Evolutionary conservation across 371 early-diverging fungal genomes (phyloP), one percentile per base, ranked within the genome.

Genomic region (Dipsacomyces acuminosporus): DNA sequence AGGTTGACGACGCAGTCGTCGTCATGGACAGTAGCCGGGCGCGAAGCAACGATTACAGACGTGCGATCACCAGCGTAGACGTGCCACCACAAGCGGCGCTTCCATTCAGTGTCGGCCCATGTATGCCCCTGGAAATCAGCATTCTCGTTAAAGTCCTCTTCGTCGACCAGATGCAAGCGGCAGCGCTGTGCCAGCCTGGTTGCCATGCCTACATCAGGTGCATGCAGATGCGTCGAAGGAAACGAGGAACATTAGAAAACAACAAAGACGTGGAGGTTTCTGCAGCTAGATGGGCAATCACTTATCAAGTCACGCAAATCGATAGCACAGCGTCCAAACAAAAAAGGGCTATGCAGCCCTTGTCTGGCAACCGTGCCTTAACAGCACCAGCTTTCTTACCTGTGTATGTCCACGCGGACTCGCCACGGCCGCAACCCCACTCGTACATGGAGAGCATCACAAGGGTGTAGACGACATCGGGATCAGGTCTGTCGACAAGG

Each of bases 21-120:
- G 57, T 74, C 74, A 42, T 62, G 67, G 23, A 74, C 57, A 2
- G 74, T 69, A 1, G 74, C 73, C 0, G 74, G 75, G n/a, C 66
- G 59, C 42, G 75, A 69, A 11, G 69, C 73, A 15, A 69, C 60
- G 18, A 73, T 60, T 14, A 74, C 64, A 25, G 73, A 72, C 1
- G 59, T 63, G 45, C 74, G 65, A 44, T 74, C 74, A 34, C 63
- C 48, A 35, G 47, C 44, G 41, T 74, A 74, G 13, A 63, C 69
- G 21, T 51, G 45, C 74, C 74, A 74, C 75, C 75, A 74, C 23
- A 74, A 45, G 9, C 74, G 65, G 19, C 74, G 72, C 4, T 60
- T 55, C 71, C 71, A 70, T 34, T 70, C 71, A 18, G 64, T 60
- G 44, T 25, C 56, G 11, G 54, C 57, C 65, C 65, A 64, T 8